Conservation (phyloP, 306 rosid species). For the Malus sylvestris region DNA sequence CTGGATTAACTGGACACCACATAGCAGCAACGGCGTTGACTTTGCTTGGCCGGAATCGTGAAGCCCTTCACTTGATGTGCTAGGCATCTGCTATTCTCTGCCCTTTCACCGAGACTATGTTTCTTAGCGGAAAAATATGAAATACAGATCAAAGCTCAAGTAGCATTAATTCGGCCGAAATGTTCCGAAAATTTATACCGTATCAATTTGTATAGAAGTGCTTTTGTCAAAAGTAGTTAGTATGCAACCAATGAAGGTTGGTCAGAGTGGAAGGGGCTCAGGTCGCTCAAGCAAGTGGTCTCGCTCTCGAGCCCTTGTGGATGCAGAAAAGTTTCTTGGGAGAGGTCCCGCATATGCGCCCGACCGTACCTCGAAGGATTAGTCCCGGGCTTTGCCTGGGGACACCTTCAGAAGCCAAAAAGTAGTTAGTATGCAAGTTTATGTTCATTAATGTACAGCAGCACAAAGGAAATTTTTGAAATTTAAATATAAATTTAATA, state of each 20-base stretch:
- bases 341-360: too few relatives aligned
- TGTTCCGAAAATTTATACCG: neutral
- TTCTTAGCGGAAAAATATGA: neutral
- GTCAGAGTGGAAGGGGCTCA: too few relatives aligned
- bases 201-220: neutral
- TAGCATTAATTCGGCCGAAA: neutral
- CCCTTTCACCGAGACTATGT: neutral
- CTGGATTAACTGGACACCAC: constrained; percentile 80
- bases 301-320: too few relatives aligned
- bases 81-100: constrained; percentile 1
- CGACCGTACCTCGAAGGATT: too few relatives aligned
- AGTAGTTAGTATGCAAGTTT: too few relatives aligned
- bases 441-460: too few relatives aligned
- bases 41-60: constrained; percentile 83
- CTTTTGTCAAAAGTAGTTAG: neutral
- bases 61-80: constrained; percentile 74
- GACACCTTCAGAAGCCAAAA: too few relatives aligned
- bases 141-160: neutral
- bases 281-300: too few relatives aligned
- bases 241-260: neutral
- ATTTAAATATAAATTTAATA: too few relatives aligned
- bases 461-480: too few relatives aligned
- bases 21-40: constrained; percentile 81
- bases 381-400: too few relatives aligned
- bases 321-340: too few relatives aligned